Percentiles rank a stretch among this genome's conserved stretches.
Evolutionary conservation across 2,329 filamentous ascomycete species (phyloP).

Genomic region (Penicillium griseofulvum): DNA sequence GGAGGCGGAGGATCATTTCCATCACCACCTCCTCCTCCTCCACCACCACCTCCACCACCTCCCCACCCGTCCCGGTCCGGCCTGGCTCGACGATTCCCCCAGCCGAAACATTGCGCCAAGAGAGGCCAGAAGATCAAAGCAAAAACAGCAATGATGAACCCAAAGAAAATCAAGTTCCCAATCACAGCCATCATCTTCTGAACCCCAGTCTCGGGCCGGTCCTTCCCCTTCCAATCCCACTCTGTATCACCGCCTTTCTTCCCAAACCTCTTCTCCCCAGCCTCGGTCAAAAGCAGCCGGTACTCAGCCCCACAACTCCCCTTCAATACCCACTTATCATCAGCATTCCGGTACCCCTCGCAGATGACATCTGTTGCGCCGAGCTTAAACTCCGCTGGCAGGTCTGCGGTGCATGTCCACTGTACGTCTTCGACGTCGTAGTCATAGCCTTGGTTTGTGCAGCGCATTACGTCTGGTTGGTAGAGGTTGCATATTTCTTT

Average conservation of each 20-base stretch:
- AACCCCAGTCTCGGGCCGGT: neutral
- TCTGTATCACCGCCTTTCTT: slow-evolving; percentile 42
- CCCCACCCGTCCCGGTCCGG: slow-evolving; percentile 17
- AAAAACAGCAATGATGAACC: slow-evolving; percentile 32
- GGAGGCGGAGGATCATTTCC: slow-evolving; percentile 39
- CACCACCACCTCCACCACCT: slow-evolving; percentile 35
- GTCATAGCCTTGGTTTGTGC: slow-evolving; percentile 77
- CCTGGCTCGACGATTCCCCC: slow-evolving; percentile 21
- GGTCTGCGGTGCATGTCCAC: slow-evolving; percentile 77
- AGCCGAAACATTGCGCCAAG: slow-evolving; percentile 26
- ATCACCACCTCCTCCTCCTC: slow-evolving; percentile 33
- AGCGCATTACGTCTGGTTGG: slow-evolving; percentile 78
- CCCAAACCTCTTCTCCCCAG: slow-evolving; percentile 70
- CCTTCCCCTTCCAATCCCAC: slow-evolving; percentile 18
- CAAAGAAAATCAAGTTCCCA: slow-evolving; percentile 34
- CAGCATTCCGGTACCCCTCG: slow-evolving; percentile 74
- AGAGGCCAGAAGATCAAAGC: slow-evolving; percentile 29
- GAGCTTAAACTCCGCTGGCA: slow-evolving; percentile 67
- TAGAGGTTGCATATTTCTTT: slow-evolving; percentile 65
- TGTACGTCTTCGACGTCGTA: slow-evolving; percentile 80
- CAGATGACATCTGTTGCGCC: slow-evolving; percentile 87
- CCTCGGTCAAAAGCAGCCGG: slow-evolving; percentile 70
- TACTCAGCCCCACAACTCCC: slow-evolving; percentile 95
- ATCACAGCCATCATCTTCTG: slow-evolving; percentile 12
- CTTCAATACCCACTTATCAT: slow-evolving; percentile 83